A percentile compares a stretch with the other conserved stretches of the same genome.
phyloP scores from a whole-genome alignment of 257 asterid genomes.

The Nicotiana tomentosiformis region DNA sequence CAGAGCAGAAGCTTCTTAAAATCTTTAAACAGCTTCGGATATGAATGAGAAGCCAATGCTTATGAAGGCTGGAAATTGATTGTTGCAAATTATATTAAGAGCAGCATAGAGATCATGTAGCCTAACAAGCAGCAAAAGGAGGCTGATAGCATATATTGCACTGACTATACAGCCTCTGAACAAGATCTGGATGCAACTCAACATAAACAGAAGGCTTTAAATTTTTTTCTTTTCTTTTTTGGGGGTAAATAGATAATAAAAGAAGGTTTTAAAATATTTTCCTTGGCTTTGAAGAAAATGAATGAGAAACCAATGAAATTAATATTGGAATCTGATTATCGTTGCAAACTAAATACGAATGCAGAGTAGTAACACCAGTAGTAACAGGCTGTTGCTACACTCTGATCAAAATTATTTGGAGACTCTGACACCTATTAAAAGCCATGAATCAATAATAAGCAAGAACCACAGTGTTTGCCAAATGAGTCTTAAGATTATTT shows the following conservation, averaged over 20 bases:
- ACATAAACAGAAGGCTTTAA: neutral
- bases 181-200: neutral
- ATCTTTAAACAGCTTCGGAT: neutral
- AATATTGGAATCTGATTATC: neutral
- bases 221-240: neutral
- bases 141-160: neutral
- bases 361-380: neutral
- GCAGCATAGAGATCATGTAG: neutral
- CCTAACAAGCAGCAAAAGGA: neutral
- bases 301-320: neutral
- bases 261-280: neutral
- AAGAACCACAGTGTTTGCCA: neutral
- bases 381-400: neutral
- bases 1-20: neutral
- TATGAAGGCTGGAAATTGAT: neutral
- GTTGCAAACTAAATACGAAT: neutral
- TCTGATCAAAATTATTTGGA: neutral
- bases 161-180: neutral
- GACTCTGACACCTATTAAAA: neutral
- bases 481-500: too few species aligned
- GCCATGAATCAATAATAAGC: neutral
- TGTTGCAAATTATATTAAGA: neutral
- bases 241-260: neutral
- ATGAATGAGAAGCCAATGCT: neutral
- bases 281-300: neutral